phyloP scores from a whole-genome alignment of 805 yeast genomes.

The Yarrowia porcina region DNA sequence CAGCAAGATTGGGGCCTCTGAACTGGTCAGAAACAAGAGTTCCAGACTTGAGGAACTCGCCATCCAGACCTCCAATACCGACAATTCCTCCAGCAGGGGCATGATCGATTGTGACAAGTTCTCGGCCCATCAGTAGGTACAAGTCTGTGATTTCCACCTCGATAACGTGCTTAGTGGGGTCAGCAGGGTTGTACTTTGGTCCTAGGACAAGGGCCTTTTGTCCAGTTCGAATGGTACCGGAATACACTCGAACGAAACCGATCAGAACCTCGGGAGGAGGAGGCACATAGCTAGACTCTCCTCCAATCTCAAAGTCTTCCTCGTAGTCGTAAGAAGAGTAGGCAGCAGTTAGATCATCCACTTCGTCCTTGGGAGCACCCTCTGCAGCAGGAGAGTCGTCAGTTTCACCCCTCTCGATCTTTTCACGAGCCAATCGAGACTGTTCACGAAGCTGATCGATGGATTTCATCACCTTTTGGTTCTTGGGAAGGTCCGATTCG shows the following conservation, averaged over 20 bases:
- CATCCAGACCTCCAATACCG: slow-evolving; percentile 89
- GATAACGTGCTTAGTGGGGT: slow-evolving; percentile 53
- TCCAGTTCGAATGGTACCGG: slow-evolving; percentile 77
- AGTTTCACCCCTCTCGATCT: slow-evolving; percentile 27
- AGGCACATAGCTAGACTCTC: slow-evolving; percentile 33
- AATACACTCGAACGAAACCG: slow-evolving; percentile 84
- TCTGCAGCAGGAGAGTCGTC: not conserved
- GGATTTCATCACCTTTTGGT: slow-evolving; percentile 40
- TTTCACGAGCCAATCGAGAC: slow-evolving; percentile 31
- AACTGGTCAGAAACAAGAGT: slow-evolving; percentile 61
- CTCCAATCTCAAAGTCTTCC: slow-evolving; percentile 48
- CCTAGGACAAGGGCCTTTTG: slow-evolving; percentile 73
- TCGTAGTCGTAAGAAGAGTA: slow-evolving; percentile 52
- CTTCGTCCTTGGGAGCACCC: slow-evolving; percentile 31
- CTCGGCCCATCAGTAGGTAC: slow-evolving; percentile 88
- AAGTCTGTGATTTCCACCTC: slow-evolving; percentile 64
- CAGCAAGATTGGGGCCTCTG: slow-evolving; percentile 72
- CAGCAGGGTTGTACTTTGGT: slow-evolving; percentile 77
- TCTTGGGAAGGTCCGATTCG: slow-evolving; percentile 69
- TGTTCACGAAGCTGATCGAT: slow-evolving; percentile 32
- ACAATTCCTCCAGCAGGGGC: slow-evolving; percentile 96
- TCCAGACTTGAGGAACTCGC: slow-evolving; percentile 78
- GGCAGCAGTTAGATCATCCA: slow-evolving; percentile 40
- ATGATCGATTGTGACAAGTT: slow-evolving; percentile 65
- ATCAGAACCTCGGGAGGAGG: slow-evolving; percentile 58